These are phyloP conservation scores for Psidium friedrichsthalianum DNA, from an alignment of 345 rosid genomes.

Conservation along the genomic window DNA sequence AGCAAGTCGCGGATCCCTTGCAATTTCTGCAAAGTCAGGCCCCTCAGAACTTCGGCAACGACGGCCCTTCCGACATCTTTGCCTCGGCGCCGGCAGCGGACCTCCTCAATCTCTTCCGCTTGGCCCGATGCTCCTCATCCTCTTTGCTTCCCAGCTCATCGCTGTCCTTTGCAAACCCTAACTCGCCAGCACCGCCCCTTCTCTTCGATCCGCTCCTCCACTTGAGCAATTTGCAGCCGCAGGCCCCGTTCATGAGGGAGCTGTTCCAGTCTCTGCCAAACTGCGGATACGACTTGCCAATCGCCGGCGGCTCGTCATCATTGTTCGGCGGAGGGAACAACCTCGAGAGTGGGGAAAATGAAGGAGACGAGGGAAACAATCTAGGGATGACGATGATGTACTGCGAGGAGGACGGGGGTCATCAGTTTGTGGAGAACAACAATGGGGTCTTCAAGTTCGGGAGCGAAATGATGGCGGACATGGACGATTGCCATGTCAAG, in stretches of 20 bases:
- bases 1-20: neutral
- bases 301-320: neutral
- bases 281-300: neutral
- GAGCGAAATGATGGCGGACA: conserved; percentile 10
- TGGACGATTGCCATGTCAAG: conserved; percentile 24
- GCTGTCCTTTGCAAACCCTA: neutral
- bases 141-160: neutral
- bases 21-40: neutral
- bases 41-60: neutral
- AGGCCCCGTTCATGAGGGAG: neutral
- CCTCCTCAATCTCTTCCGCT: conserved; percentile 56
- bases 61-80: neutral
- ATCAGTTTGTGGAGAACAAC: conserved; percentile 1
- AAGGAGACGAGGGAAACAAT: neutral
- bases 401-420: neutral
- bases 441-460: conserved; percentile 44
- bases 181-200: neutral
- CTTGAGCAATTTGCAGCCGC: neutral
- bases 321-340: neutral
- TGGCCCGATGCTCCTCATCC: neutral
- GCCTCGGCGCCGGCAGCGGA: conserved; percentile 24
- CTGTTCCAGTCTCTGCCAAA: conserved; percentile 9
- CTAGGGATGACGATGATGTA: neutral
- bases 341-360: neutral
- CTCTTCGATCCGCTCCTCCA: neutral